Evolutionary conservation across 2,329 filamentous ascomycete genomes (phyloP).

Genomic region (Apiospora malaysiana): DNA sequence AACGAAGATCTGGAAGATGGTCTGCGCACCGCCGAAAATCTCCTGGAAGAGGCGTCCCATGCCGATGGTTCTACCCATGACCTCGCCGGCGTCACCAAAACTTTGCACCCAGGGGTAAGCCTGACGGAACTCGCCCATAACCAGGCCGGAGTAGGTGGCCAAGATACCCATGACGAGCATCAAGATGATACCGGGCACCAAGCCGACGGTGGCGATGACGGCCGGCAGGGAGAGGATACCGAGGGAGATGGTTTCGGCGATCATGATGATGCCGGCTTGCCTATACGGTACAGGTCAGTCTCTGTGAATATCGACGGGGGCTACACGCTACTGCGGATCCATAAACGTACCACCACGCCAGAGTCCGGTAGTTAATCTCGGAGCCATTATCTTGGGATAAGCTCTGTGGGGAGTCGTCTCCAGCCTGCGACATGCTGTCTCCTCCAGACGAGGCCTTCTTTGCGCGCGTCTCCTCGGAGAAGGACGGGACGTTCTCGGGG

Average conservation of each 20-base stretch:
- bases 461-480: not conserved
- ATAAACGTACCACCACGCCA: constrained; percentile 45
- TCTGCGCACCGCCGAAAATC: constrained; percentile 63
- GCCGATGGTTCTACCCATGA: constrained; percentile 53
- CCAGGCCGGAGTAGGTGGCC: constrained; percentile 66
- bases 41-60: constrained; percentile 62
- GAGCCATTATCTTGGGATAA: constrained; percentile 25
- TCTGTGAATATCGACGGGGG: not conserved
- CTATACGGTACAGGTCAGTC: constrained; percentile 31
- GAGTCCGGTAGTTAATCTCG: constrained; percentile 45
- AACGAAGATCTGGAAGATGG: constrained; percentile 69
- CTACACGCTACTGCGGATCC: not conserved
- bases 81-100: constrained; percentile 69
- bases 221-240: constrained; percentile 75
- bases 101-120: constrained; percentile 71
- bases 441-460: constrained; percentile 14
- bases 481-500: not conserved
- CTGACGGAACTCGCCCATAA: constrained; percentile 71
- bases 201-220: constrained; percentile 73
- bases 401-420: constrained; percentile 22
- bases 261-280: constrained; percentile 51
- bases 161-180: constrained; percentile 70
- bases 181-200: constrained; percentile 75
- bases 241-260: constrained; percentile 53
- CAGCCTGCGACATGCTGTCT: not conserved